Conservation (phyloP, 176 grass and related monocot genomes). For the Luzula sylvatica region DNA sequence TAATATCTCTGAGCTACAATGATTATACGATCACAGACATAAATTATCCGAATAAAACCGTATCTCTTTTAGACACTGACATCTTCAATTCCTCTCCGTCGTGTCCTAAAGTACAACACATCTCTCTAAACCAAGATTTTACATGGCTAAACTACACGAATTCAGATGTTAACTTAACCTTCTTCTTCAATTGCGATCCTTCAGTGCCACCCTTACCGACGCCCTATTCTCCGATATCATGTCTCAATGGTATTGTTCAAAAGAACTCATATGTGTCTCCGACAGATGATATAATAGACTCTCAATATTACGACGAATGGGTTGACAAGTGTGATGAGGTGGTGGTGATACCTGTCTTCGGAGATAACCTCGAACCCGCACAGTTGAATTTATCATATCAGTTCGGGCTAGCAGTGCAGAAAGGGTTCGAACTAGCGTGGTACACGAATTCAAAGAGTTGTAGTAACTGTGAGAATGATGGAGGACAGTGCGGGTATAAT, state of each 20-base stretch:
- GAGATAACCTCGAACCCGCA: not conserved
- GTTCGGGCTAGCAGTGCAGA: not conserved
- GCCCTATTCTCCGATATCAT: not conserved
- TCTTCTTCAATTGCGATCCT: not conserved
- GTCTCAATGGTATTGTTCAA: not conserved
- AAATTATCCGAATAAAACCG: slow-evolving; percentile 5
- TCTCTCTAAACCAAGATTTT: not conserved
- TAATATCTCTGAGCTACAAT: slow-evolving; percentile 17
- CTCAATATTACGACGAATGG: not conserved
- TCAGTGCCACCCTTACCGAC: fast-evolving
- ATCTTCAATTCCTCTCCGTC: not conserved
- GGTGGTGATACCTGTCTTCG: not conserved
- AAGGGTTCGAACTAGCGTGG: slow-evolving; percentile 13
- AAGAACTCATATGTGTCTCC: slow-evolving; percentile 6
- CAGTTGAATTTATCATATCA: not conserved
- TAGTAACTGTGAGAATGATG: not conserved
- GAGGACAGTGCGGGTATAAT: slow-evolving; percentile 14
- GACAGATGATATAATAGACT: not conserved
- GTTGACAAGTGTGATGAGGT: not conserved
- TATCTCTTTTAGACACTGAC: slow-evolving; percentile 29
- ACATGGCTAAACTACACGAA: slow-evolving; percentile 12
- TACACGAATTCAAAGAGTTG: not conserved
- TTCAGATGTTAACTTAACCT: slow-evolving; percentile 9
- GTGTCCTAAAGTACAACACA: not conserved
- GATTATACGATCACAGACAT: slow-evolving; percentile 21